Evolutionary conservation across 1,284 basidiomycete genomes (phyloP), one percentile per base, ranked within the genome.

Genomic region (Trichosporon ovoides): DNA sequence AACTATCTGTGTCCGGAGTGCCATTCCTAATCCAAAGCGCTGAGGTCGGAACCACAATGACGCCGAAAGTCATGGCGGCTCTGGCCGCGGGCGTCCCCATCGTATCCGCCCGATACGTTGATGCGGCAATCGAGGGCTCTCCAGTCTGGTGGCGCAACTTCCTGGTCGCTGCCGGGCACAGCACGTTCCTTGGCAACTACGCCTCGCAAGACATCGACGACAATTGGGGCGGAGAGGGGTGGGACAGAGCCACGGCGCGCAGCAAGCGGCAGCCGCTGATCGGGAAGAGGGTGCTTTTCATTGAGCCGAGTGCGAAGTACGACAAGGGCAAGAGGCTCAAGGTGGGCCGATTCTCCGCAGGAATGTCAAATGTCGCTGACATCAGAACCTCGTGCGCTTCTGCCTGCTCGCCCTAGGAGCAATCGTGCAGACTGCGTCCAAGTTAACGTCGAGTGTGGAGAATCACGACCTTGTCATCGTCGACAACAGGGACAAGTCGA

Each of bases 31-130:
- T 91, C 69, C 79, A 91, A 22, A 65, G 91, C 14, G 83, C 87
- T 0, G 83, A 87, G 62, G 81, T 83, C 28, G 71, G 80, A 9
- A 48, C 43, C 12, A 48, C 81, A 59, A 82, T 84, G 59, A 92
- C 88, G 61, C 81, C 86, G 4, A 93, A 92, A 72, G 90, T 84
- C 68, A 79, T 94, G 53, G 81, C 87, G 6, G 89, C 91, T 7
- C 81, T 95, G 31, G 89, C 88, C 0, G 78, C 91, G 28, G 91
- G 91, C 7, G 85, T 95, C 51, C 92, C 91, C 1, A 91, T 89
- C 66, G 69, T 95, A n/a, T 82, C 82, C 0, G 72, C 81, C 4
- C 76, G 81, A 3, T 93, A 86, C 83, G 59, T 90, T 16, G 67
- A 80, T 11, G 80, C 81, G 22, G 80, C 79, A 31, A 71, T 80